Evolutionary conservation across 371 early-diverging fungal species (phyloP).

Genomic region (Rozella allomycis): DNA sequence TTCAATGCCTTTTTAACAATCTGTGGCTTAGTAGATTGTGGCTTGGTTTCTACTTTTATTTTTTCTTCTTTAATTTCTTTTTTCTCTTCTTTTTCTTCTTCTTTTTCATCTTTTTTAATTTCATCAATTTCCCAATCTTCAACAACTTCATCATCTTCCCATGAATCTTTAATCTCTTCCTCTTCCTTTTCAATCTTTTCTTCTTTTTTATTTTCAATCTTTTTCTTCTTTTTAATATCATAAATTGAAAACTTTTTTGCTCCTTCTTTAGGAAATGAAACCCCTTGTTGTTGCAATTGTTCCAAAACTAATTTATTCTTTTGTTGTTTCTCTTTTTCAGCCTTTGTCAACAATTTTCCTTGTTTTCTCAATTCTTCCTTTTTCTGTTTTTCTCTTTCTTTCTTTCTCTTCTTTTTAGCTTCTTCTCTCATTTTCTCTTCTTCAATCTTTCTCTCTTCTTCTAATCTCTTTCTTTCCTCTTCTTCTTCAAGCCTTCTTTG

Average conservation of each 20-base stretch:
- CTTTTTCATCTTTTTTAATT: constrained; percentile 3
- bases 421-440: constrained; percentile 25
- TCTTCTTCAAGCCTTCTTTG: constrained; percentile 25
- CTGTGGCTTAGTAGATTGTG: not conserved
- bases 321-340: constrained; percentile 70
- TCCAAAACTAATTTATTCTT: constrained; percentile 46
- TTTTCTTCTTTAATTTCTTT: constrained; percentile 1
- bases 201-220: constrained; percentile 10
- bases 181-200: constrained; percentile 21
- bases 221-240: constrained; percentile 7
- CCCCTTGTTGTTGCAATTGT: constrained; percentile 35
- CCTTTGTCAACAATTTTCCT: constrained; percentile 74
- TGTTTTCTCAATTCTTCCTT: constrained; percentile 71
- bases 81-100: constrained; percentile 6
- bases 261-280: constrained; percentile 8
- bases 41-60: constrained; percentile 4
- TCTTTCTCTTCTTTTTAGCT: constrained; percentile 24
- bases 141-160: constrained; percentile 14
- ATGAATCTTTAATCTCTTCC: constrained; percentile 16
- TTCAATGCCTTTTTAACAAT: constrained; percentile 11
- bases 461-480: constrained; percentile 24
- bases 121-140: constrained; percentile 6
- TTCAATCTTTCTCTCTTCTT: constrained; percentile 25
- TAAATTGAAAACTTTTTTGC: constrained; percentile 39
- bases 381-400: constrained; percentile 35